Percentiles rank a stretch among this genome's conserved stretches.
phyloP scores from a whole-genome alignment of 768 basidiomycete species.

The Chalciporus pseudorubinellus region DNA sequence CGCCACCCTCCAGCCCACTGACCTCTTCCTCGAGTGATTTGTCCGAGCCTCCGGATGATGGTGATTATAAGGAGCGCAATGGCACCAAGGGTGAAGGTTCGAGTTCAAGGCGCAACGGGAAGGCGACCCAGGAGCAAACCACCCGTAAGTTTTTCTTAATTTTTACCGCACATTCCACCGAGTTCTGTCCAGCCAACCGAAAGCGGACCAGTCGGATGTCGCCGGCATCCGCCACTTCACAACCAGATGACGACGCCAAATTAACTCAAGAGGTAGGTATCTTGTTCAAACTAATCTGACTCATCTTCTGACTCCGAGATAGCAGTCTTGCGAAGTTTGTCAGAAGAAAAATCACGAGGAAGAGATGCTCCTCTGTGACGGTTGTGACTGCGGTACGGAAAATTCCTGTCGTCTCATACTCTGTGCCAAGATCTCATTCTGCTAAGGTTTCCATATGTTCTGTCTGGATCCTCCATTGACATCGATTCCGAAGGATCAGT shows the following conservation, averaged over 20 bases:
- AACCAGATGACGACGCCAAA: constrained; percentile 38
- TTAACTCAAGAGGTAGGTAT: constrained; percentile 51
- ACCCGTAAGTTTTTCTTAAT: constrained; percentile 31
- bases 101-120: constrained; percentile 50
- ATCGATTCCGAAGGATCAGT: constrained; percentile 87
- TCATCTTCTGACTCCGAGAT: constrained; percentile 23
- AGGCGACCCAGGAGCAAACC: constrained; percentile 50
- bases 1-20: constrained; percentile 70
- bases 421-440: constrained; percentile 15
- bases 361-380: constrained; percentile 90
- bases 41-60: constrained; percentile 79
- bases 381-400: constrained; percentile 71
- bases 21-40: constrained; percentile 76
- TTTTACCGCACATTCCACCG: constrained; percentile 7
- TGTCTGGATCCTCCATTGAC: constrained; percentile 91
- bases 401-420: constrained; percentile 10
- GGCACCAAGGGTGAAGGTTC: constrained; percentile 39
- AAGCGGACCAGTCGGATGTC: constrained; percentile 24
- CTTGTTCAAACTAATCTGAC: constrained; percentile 16
- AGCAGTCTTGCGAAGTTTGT: constrained; percentile 94
- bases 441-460: constrained; percentile 90
- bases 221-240: constrained; percentile 22
- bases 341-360: constrained; percentile 83
- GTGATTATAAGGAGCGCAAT: constrained; percentile 56
- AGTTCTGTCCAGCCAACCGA: constrained; percentile 35